Evolutionary conservation across 2,329 filamentous ascomycete genomes (phyloP).

Genomic region (Cryphonectria carpinicola): DNA sequence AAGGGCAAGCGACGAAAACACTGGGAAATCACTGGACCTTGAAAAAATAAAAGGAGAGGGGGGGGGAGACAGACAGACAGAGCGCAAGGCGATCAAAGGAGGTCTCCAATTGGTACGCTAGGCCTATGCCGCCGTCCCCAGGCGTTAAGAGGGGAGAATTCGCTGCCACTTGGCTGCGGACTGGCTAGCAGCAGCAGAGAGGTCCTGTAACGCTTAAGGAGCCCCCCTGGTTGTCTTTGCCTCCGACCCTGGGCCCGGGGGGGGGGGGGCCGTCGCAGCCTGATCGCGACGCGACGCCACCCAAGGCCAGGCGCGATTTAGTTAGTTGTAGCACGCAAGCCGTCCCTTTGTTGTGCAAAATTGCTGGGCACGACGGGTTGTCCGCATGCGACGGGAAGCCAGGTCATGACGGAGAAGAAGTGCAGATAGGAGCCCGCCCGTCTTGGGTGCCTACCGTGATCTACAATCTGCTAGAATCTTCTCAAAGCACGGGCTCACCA

Average conservation of each 20-base stretch:
- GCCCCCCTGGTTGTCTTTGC: slow-evolving; percentile 14
- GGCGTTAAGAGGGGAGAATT: slow-evolving; percentile 9
- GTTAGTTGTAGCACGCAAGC: background rate
- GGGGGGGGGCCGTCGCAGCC: background rate
- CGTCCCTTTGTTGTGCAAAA: slow-evolving; percentile 10
- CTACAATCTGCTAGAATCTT: slow-evolving; percentile 7
- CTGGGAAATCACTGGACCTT: slow-evolving; percentile 7
- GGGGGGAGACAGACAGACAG: slow-evolving; percentile 1
- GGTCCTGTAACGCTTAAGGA: slow-evolving; percentile 3
- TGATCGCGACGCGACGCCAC: background rate
- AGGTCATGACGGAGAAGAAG: background rate
- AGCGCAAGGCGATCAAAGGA: slow-evolving; percentile 10
- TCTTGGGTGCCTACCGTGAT: background rate
- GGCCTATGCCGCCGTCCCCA: slow-evolving; percentile 18
- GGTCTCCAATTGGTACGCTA: slow-evolving; percentile 18
- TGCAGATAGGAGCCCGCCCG: background rate
- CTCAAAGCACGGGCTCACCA: background rate
- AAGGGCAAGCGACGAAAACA: slow-evolving; percentile 11
- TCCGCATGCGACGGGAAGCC: background rate
- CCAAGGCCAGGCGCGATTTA: background rate
- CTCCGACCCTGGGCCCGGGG: background rate
- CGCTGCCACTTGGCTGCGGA: background rate
- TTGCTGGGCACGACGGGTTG: background rate
- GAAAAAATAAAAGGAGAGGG: background rate
- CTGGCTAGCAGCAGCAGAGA: slow-evolving; percentile 2